Evolutionary conservation across 2,329 filamentous ascomycete genomes (phyloP), one percentile per base, ranked within the genome.

Genomic region (Aspergillus felis): DNA sequence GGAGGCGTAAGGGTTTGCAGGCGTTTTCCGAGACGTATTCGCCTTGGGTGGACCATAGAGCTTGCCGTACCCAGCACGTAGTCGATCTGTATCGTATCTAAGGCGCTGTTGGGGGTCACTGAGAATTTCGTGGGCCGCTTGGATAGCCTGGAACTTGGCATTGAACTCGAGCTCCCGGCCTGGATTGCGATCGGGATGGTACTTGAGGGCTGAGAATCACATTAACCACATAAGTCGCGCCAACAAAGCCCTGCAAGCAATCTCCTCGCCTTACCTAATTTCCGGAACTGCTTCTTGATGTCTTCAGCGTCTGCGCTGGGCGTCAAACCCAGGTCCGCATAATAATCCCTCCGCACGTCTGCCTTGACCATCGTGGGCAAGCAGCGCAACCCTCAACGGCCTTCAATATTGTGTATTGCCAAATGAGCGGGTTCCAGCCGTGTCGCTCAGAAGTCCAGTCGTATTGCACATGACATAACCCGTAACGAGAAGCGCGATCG

Each of bases 161-260:
- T 90, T 90, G 69, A 88, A 89, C 68, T 93, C 90, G 57, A 84
- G 77, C 75, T 96, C 91, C 68, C 84, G 85, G 53, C 92, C 92
- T 10, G 88, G 90, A 69, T 96, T 96, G 58, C 92, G 88, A 72
- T 96, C 92, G 7, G 92, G 92, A 69, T 96, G 92, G 68, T 89
- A 95, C 73, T 90, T 89, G 50, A 95, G 80, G 50, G 91, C 91
- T 91, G 56, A 46, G 14, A 38, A 29, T 35, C 32, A 38, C 9
- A 49, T 69, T 44, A 66, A 57, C 51, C 28, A 35, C 4, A 7
- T 0, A 14, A 35, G 9, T 3, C 17, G 44, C 38, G 41, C 47
- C 29, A 25, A 27, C 20, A 24, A 42, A 53, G 8, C 7, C 10
- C 9, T 17, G 12, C 6, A 27, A 22, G 17, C 47, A 28, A 25